Conservation (phyloP, 257 asterid species). For the Verbena officinalis region DNA sequence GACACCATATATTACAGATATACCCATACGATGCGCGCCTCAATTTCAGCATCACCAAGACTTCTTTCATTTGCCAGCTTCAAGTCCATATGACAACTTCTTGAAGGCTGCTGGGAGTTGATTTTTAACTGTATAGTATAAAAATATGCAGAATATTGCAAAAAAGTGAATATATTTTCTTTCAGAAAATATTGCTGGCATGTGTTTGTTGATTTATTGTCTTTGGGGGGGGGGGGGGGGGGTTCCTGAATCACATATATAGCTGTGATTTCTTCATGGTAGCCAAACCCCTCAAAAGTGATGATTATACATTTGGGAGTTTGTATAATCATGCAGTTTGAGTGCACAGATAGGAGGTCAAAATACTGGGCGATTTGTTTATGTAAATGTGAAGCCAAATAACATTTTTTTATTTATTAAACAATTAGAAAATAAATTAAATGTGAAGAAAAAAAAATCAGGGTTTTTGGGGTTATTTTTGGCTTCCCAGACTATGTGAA, state of each 20-base stretch:
- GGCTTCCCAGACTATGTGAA: background rate
- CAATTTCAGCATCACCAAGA: slow-evolving; percentile 40
- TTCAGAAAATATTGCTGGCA: slow-evolving; percentile 18
- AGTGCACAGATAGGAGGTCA: background rate
- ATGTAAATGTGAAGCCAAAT: slow-evolving; percentile 20
- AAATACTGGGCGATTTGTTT: slow-evolving; percentile 13
- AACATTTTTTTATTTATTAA: background rate
- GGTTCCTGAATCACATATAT: slow-evolving; percentile 10
- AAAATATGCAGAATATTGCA: background rate
- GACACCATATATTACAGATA: slow-evolving; percentile 29
- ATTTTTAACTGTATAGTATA: slow-evolving; percentile 13
- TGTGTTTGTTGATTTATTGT: slow-evolving; percentile 20
- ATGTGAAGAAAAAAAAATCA: background rate
- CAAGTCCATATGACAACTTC: slow-evolving; percentile 81
- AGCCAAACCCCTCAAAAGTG: background rate
- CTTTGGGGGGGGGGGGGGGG: slow-evolving; percentile 10
- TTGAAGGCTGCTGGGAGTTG: slow-evolving; percentile 80
- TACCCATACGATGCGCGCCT: slow-evolving; percentile 41
- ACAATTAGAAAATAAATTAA: background rate
- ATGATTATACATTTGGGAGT: slow-evolving; percentile 19
- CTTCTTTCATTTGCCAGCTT: slow-evolving; percentile 56
- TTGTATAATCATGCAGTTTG: slow-evolving; percentile 15
- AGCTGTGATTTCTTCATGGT: slow-evolving; percentile 18
- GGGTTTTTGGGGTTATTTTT: background rate
- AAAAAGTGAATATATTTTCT: slow-evolving; percentile 6